Evolutionary conservation across 2,329 filamentous ascomycete species (phyloP), one percentile per base, ranked within the genome.

Genomic region (Domatiomyces globalis): DNA sequence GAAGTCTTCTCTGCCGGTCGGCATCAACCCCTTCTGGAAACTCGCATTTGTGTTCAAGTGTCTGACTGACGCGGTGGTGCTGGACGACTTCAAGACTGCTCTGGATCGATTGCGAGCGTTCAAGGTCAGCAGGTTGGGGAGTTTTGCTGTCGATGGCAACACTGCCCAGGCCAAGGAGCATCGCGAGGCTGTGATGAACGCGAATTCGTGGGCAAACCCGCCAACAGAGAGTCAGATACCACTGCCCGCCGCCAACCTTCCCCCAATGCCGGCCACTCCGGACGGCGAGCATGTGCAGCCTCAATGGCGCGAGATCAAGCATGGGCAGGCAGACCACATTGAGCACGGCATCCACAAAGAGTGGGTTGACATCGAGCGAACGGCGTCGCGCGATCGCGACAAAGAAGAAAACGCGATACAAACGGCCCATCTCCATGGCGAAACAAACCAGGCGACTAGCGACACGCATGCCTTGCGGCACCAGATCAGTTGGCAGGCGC

Each of bases 11-110:
- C 58, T 71, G 0, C 69, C 73, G 0, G 75, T 75, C 6, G 78
- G 78, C n/a, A 76, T 83, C 58, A 80, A 83, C 59, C 79, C 79
- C 0, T 83, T 81, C 62, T 83, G 79, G 79, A 80, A 62, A 48
- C 64, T 79, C 4, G 69, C 73, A 1, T 75, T 77, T 50, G 72
- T 78, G 19, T 79, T 78, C 69, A 80, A 80, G 61, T 80, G 77
- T 54, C 67, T 80, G 47, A 79, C 77, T 5, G 78, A 81, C 57
- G 75, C 72, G 0, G 74, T 80, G 43, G 70, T 80, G 29, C 70
- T 80, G 39, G 78, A 80, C 59, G 77, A 81, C 58, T 81, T 81
- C 70, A 80, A 79, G 57, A 77, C 76, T 2, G 66, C 67, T 0
- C 53, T 71, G 18, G 69, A 71, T 39, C 56, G 60, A 49, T 47